A percentile compares a stretch with the other conserved stretches of the same genome.
phyloP scores from a whole-genome alignment of 192 early-diverging fungal species.

The Coemansia umbellata region DNA sequence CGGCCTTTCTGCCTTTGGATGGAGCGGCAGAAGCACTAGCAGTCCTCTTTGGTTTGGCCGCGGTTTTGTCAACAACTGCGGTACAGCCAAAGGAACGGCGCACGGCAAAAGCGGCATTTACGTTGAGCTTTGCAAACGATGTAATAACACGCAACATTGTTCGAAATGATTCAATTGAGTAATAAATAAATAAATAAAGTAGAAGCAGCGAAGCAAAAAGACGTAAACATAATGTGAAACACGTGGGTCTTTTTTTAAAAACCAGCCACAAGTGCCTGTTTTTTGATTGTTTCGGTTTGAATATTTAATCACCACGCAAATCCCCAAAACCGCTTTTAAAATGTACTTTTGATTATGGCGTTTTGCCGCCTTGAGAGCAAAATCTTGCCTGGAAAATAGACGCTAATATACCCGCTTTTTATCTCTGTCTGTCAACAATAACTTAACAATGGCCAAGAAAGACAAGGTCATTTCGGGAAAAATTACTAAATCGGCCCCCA shows the following conservation, averaged over 20 bases:
- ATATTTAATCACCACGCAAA: too few relatives aligned
- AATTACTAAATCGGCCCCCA: conserved; percentile 5
- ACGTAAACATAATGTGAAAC: too few relatives aligned
- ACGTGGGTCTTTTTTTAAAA: too few relatives aligned
- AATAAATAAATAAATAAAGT: neutral
- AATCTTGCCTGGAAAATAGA: too few relatives aligned
- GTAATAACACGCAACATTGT: conserved; percentile 14
- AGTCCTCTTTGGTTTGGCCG: neutral
- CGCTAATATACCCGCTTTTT: too few relatives aligned
- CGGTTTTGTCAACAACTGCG: neutral
- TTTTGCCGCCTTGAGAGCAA: too few relatives aligned
- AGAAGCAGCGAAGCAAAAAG: neutral
- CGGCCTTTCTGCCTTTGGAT: conserved; percentile 7
- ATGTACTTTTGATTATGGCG: too few relatives aligned
- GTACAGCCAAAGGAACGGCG: conserved; percentile 1
- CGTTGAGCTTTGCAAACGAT: neutral
- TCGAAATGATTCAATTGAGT: neutral
- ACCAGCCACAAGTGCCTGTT: too few relatives aligned
- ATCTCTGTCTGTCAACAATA: neutral
- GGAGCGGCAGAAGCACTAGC: too few relatives aligned
- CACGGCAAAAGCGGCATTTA: neutral
- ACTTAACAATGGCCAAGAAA: conserved; percentile 7
- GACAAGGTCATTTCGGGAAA: conserved; percentile 18
- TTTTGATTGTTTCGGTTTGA: too few relatives aligned
- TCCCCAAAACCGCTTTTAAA: too few relatives aligned